These are phyloP conservation scores for Tricholoma terreum DNA, from an alignment of 768 basidiomycete species.

Conservation along the genomic window DNA sequence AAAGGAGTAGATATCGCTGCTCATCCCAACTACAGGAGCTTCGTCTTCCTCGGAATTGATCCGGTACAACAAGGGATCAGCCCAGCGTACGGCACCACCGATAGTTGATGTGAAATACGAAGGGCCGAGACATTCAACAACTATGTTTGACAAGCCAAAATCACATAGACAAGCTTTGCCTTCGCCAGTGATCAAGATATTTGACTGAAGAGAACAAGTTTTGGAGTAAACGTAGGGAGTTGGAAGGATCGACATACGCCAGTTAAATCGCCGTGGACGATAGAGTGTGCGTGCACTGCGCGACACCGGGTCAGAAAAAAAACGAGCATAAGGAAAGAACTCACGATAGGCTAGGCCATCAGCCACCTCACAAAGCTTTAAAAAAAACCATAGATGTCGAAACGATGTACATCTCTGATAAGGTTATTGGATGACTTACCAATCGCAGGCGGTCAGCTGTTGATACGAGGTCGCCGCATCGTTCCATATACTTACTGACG, in stretches of 20 bases:
- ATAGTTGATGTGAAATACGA: constrained; percentile 34
- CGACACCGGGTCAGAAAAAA: background rate
- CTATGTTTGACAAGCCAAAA: constrained; percentile 44
- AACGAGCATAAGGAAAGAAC: constrained; percentile 8
- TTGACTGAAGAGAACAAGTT: constrained; percentile 33
- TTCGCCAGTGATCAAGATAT: constrained; percentile 41
- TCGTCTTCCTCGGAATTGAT: constrained; percentile 24
- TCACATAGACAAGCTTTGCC: constrained; percentile 43
- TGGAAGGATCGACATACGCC: constrained; percentile 28
- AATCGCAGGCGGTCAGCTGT: constrained; percentile 33
- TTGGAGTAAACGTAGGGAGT: background rate
- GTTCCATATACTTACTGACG: constrained; percentile 35
- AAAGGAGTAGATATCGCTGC: constrained; percentile 46
- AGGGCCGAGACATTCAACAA: constrained; percentile 29
- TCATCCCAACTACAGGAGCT: constrained; percentile 21
- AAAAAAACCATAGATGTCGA: background rate
- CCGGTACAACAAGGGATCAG: constrained; percentile 39
- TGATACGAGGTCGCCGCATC: constrained; percentile 32
- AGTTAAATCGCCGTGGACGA: constrained; percentile 43
- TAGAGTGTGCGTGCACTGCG: constrained; percentile 35
- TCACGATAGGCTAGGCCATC: constrained; percentile 38
- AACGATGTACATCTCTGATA: background rate
- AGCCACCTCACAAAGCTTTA: constrained; percentile 36
- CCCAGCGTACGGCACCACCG: constrained; percentile 47
- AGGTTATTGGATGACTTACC: constrained; percentile 19